Base-by-base conservation (phyloP, 2,329 filamentous ascomycete genomes). In the Stemphylium vesicarium region DNA sequence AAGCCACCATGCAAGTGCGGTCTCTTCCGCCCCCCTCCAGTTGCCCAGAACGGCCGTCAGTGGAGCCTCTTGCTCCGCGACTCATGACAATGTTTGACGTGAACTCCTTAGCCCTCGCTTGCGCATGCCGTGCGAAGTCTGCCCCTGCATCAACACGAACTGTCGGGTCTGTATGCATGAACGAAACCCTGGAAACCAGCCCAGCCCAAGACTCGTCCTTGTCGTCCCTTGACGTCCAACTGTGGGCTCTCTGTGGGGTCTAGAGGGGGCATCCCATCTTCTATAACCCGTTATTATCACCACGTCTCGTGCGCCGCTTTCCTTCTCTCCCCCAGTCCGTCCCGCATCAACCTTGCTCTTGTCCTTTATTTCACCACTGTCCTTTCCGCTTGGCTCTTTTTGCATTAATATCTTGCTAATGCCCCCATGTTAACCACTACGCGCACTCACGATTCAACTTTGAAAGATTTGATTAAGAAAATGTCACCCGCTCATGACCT, bases 41-140 rank as follows among this genome's bases (percentile, higher is more conserved):
- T 54, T 55, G 56, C 54, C 38, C 36, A 42, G 35, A 42, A 26
- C 32, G 42, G 39, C 40, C 32, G 31, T 15, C 29, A 16, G 43
- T 52, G 43, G 50, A 42, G 38, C 49, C 26, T 42, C 26, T 29
- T 43, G 37, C 5, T 38, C 31, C 54, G 44, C 54, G 57, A 60
- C 20, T 60, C 57, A 50, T 40, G 22, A 31, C 36, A 37, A 47
- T 54, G 62, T 66, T 68, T 65, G 63, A 65, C 45, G 56, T 54
- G 50, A 53, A 44, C 48, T 56, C 44, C 57, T 62, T 62, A 51
- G 56, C 53, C 44, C 40, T 62, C 65, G 60, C 54, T 54, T 66
- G 49, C 57, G 60, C 62, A 59, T 64, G 56, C 63, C 54, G 41
- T 48, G 16, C 36, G 16, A 39, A 38, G 50, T 35, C 36, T 24